Percentiles rank a stretch among this genome's conserved stretches.
These are phyloP conservation scores for Jimgerdemannia lactiflua DNA, from an alignment of 192 early-diverging fungal species.

Conservation along the genomic window DNA sequence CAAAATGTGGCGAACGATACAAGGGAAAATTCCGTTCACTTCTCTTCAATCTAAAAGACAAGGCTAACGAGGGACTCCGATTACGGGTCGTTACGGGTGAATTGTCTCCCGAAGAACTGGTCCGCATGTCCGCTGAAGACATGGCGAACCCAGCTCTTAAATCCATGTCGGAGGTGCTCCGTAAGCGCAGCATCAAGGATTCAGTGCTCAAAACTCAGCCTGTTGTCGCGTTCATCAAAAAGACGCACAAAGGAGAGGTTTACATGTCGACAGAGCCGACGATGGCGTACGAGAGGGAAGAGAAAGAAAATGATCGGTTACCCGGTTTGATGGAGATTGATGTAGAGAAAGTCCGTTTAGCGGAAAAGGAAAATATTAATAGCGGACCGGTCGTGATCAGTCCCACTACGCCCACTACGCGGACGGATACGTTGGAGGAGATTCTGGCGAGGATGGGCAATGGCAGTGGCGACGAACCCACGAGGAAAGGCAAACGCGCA, in stretches of 20 bases:
- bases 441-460: slow-evolving; percentile 49
- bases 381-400: not conserved
- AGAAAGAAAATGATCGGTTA: slow-evolving; percentile 5
- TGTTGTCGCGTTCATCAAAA: slow-evolving; percentile 51
- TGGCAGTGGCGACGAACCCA: slow-evolving; percentile 26
- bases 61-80: slow-evolving; percentile 71
- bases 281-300: slow-evolving; percentile 1
- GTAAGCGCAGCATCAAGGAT: slow-evolving; percentile 53
- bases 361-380: not conserved
- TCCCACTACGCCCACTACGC: slow-evolving; percentile 21
- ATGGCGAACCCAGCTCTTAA: slow-evolving; percentile 83
- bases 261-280: slow-evolving; percentile 33
- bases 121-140: slow-evolving; percentile 80
- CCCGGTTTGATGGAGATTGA: slow-evolving; percentile 21
- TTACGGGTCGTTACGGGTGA: slow-evolving; percentile 60
- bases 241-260: slow-evolving; percentile 60
- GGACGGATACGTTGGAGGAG: slow-evolving; percentile 47
- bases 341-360: slow-evolving; percentile 9
- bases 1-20: slow-evolving; percentile 57
- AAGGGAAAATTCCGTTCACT: slow-evolving; percentile 79
- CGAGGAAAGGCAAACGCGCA: slow-evolving; percentile 27
- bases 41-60: slow-evolving; percentile 77
- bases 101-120: slow-evolving; percentile 60
- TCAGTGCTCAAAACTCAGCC: slow-evolving; percentile 49
- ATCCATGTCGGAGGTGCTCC: slow-evolving; percentile 50